phyloP scores from a whole-genome alignment of 73 alveolate species.

The Uronychia binucleata region DNA sequence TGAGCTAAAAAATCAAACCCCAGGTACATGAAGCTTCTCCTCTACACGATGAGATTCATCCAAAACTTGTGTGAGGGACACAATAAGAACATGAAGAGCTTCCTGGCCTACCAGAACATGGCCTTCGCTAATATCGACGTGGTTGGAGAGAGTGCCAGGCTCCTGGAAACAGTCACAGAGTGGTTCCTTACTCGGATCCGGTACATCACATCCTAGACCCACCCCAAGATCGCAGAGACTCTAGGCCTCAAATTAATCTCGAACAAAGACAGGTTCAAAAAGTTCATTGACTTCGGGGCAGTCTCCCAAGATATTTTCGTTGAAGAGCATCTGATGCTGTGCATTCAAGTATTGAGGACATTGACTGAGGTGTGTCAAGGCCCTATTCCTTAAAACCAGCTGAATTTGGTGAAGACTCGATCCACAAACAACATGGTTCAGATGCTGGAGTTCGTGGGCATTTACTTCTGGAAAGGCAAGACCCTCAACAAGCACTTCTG shows the following conservation, averaged over 20 bases:
- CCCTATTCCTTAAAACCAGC: background rate
- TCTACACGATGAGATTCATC: background rate
- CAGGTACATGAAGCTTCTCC: background rate
- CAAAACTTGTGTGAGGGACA: constrained; percentile 15
- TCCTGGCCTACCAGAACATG: background rate
- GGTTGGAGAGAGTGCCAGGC: background rate
- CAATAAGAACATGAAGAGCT: background rate
- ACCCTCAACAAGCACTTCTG: background rate
- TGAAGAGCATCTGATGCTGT: background rate
- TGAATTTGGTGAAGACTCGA: background rate
- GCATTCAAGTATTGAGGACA: background rate
- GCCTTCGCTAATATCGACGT: constrained; percentile 7
- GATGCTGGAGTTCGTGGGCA: background rate
- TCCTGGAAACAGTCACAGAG: background rate
- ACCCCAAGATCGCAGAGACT: background rate
- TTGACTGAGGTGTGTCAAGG: constrained; percentile 3
- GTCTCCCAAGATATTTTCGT: background rate
- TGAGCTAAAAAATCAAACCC: background rate
- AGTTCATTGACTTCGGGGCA: background rate
- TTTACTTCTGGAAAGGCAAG: constrained; percentile 15
- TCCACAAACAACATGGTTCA: background rate
- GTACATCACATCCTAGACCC: background rate
- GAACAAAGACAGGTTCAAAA: background rate
- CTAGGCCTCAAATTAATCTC: background rate
- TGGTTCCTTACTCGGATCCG: background rate